Base-by-base conservation (phyloP, 169 alveolate genomes). In the Pseudocohnilembus persalinus region DNA sequence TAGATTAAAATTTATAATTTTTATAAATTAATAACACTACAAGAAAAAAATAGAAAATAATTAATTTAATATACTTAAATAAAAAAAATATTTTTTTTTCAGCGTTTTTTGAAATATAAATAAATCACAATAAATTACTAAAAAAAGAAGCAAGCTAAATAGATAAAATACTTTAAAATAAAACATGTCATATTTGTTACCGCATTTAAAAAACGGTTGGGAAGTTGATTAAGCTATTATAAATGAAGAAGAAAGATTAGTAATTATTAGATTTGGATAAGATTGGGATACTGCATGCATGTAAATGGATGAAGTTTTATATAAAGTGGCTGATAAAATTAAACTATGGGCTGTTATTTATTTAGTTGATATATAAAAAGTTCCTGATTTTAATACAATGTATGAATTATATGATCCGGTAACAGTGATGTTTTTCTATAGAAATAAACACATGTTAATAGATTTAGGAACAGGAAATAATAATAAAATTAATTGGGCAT, bases 401-500 rank as follows among this genome's bases (percentile, higher is more conserved):
- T 99, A 99, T 92, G 99, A 99, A 91, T 90, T 99, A 79, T 98
- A 98, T 90, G 99, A 99, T 88, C 99, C 99, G 0, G 99, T 98
- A 35, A 97, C 99, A 0, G 99, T 98, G 32, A 99, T 99, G 99
- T 99, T 99, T 90, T 99, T 99, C 93, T 98, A 96, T 91, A 96
- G 99, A 88, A 99, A 99, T 89, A 98, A 98, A 88, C 99, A 98
- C 93, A 99, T 99, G 97, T 98, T 99, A 99, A 98, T 99, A 81
- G 99, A 99, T 93, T 93, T 98, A 49, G 99, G 99, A 31, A 99
- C 99, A 49, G 99, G 99, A 30, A 98, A 99, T 91, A 98, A 99
- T 90, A 98, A 99, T 93, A 99, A 99, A 94, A 97, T 99, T 79
- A 99, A 98, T 91, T 99, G 99, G 99, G 98, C 99, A 27, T 93